Conservation (phyloP, 2,329 filamentous ascomycete species). For the Curvularia eragrostidis region DNA sequence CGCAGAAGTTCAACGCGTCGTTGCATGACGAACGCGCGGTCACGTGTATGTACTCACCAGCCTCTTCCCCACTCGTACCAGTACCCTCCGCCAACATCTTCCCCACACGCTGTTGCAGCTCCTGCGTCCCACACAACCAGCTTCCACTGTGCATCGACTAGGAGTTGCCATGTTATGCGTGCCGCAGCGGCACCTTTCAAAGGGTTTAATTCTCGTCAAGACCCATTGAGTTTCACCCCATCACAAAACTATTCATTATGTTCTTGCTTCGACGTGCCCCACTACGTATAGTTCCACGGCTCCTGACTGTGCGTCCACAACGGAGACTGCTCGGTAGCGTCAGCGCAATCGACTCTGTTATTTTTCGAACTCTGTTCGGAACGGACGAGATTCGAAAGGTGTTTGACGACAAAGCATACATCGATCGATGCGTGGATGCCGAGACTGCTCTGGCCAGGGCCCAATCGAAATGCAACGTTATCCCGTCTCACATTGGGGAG, state of each 20-base stretch:
- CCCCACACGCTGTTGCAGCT: constrained; percentile 36
- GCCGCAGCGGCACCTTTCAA: constrained; percentile 14
- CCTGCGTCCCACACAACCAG: constrained; percentile 28
- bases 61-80: constrained; percentile 4
- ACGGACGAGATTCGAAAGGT: constrained; percentile 60
- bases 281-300: constrained; percentile 27
- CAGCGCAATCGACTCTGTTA: constrained; percentile 56
- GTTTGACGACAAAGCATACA: constrained; percentile 60
- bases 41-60: constrained; percentile 6
- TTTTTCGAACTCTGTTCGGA: constrained; percentile 61
- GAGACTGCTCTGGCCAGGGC: constrained; percentile 61
- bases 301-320: constrained; percentile 23
- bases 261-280: constrained; percentile 38
- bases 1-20: not conserved
- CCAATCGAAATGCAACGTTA: constrained; percentile 57
- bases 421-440: constrained; percentile 58
- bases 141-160: constrained; percentile 7
- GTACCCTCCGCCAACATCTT: constrained; percentile 17
- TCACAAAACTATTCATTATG: constrained; percentile 31
- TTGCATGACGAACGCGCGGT: not conserved
- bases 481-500: constrained; percentile 52
- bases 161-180: constrained; percentile 19
- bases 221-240: constrained; percentile 8
- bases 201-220: constrained; percentile 11
- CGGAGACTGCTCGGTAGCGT: constrained; percentile 41